Conservation (phyloP, 1,284 basidiomycete species). For the Ganoderma sinense region DNA sequence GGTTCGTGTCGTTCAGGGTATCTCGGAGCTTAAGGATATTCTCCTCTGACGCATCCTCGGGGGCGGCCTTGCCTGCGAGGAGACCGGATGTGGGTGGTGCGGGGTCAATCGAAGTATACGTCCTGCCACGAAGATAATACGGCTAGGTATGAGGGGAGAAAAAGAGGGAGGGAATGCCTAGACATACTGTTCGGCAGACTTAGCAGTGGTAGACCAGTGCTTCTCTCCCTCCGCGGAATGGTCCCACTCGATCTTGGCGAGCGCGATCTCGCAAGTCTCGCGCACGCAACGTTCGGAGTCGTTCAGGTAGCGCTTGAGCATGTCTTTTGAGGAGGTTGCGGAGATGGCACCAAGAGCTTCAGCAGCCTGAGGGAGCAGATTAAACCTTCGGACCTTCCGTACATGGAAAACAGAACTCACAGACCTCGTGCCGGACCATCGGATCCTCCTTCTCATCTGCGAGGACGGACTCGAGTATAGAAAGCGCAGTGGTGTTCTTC, state of each 20-base stretch:
- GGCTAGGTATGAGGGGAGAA: neutral
- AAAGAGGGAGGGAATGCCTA: neutral
- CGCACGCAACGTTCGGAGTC: conserved; percentile 86
- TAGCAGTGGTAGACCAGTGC: conserved; percentile 46
- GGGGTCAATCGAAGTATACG: conserved; percentile 94
- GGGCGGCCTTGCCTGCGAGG: conserved; percentile 58
- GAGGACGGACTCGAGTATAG: conserved; percentile 83
- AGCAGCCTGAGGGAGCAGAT: conserved; percentile 70
- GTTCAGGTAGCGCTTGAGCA: conserved; percentile 78
- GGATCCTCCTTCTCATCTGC: conserved; percentile 80
- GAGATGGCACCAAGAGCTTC: conserved; percentile 98
- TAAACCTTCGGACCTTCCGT: neutral
- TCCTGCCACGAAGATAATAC: conserved; percentile 43
- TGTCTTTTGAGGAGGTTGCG: conserved; percentile 66
- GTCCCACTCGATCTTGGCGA: conserved; percentile 96
- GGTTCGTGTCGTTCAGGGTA: conserved; percentile 72
- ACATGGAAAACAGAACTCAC: conserved; percentile 28
- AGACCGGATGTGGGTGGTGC: conserved; percentile 82
- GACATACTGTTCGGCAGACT: conserved; percentile 44
- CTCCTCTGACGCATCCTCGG: conserved; percentile 53
- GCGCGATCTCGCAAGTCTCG: conserved; percentile 98
- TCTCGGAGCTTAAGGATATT: conserved; percentile 66
- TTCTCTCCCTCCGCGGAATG: conserved; percentile 75
- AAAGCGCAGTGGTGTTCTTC: conserved; percentile 77
- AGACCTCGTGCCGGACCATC: conserved; percentile 97